phyloP scores from a whole-genome alignment of 192 early-diverging fungal genomes.

The Paraglomus brasilianum region DNA sequence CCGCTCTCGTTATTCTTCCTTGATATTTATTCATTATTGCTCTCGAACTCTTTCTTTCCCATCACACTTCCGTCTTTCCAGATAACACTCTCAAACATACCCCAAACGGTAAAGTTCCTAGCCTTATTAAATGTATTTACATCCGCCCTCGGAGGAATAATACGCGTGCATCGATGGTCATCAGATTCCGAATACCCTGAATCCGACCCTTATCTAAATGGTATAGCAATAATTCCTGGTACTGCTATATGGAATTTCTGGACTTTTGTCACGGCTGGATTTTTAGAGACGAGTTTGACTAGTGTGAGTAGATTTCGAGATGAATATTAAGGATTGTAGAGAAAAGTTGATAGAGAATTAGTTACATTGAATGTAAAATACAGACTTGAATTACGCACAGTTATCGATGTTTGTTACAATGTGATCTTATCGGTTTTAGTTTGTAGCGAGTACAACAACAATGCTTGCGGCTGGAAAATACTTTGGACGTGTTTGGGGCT shows the following conservation, averaged over 20 bases:
- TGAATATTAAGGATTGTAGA: too few species aligned
- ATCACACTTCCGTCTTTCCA: not conserved
- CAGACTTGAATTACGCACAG: not conserved
- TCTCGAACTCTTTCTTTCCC: too few species aligned
- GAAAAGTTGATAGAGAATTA: not conserved
- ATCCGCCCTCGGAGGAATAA: constrained; percentile 27
- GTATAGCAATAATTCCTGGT: constrained; percentile 41
- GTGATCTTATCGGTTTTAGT: constrained; percentile 33
- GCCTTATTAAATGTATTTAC: constrained; percentile 22
- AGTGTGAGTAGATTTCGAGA: constrained; percentile 36
- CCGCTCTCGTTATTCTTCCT: too few species aligned
- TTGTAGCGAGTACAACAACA: constrained; percentile 40
- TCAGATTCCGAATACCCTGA: constrained; percentile 11
- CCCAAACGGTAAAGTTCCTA: constrained; percentile 36
- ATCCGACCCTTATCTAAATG: constrained; percentile 14
- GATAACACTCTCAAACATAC: constrained; percentile 35
- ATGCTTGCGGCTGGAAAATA: constrained; percentile 69
- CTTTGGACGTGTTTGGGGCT: constrained; percentile 83
- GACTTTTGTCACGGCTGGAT: constrained; percentile 60
- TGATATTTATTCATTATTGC: too few species aligned
- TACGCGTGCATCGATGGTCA: constrained; percentile 27
- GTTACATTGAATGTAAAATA: not conserved
- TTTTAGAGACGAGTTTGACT: constrained; percentile 53
- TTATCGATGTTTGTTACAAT: constrained; percentile 1
- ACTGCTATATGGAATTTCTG: constrained; percentile 41